Percentiles rank a stretch among this genome's conserved stretches.
Evolutionary conservation across 192 early-diverging fungal species (phyloP).

Genomic region (Coemansia sp.): DNA sequence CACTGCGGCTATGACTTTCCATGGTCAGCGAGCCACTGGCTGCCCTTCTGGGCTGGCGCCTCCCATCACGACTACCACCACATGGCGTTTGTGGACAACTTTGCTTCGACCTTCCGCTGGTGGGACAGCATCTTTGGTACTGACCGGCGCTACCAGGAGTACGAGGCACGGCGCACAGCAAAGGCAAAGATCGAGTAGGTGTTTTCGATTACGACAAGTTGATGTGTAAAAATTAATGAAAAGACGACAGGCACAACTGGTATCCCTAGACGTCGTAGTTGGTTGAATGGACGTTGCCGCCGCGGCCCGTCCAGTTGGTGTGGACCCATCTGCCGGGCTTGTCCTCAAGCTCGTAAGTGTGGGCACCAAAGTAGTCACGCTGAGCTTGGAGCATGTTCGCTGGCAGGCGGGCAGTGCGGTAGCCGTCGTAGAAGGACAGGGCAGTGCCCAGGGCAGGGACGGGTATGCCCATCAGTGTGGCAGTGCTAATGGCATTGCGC

Average conservation of each 20-base stretch:
- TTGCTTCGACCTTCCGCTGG: conserved; percentile 79
- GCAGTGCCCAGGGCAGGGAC: conserved; percentile 87
- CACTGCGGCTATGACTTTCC: conserved; percentile 80
- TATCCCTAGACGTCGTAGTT: conserved; percentile 67
- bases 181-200: conserved; percentile 23
- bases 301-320: conserved; percentile 98
- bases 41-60: conserved; percentile 84
- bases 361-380: conserved; percentile 99
- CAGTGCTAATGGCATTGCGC: conserved; percentile 83
- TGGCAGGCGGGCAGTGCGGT: conserved; percentile 82
- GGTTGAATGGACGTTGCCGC: conserved; percentile 71
- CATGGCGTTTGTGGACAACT: conserved; percentile 59
- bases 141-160: conserved; percentile 67
- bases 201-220: not conserved
- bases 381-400: conserved; percentile 97
- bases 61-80: conserved; percentile 79
- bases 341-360: conserved; percentile 86
- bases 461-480: conserved; percentile 81
- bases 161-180: conserved; percentile 36
- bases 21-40: conserved; percentile 78
- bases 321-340: conserved; percentile 75
- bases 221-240: not conserved
- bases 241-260: not conserved
- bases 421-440: conserved; percentile 96
- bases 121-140: conserved; percentile 89